These are phyloP conservation scores for Gliomastix tumulicola DNA, from an alignment of 2,329 filamentous ascomycete genomes.

Conservation along the genomic window DNA sequence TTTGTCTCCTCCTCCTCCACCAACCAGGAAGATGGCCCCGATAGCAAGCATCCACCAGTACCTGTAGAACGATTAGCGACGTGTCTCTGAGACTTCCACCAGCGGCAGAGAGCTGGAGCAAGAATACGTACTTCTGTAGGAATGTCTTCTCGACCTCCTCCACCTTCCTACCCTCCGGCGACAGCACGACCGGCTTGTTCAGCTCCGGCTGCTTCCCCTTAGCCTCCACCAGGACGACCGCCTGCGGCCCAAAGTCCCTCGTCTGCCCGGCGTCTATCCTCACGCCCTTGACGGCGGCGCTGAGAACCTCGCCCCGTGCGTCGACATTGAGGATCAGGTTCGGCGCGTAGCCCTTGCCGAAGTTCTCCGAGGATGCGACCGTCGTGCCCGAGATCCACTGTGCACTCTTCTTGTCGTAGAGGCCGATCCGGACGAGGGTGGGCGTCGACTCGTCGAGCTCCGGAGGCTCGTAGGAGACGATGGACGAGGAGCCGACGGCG, in stretches of 20 bases:
- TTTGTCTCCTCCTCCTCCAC: conserved; percentile 46
- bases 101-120: too few relatives aligned
- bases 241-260: conserved; percentile 57
- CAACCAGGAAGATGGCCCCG: conserved; percentile 43
- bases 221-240: conserved; percentile 37
- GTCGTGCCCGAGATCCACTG: conserved; percentile 49
- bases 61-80: conserved; percentile 22
- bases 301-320: conserved; percentile 33
- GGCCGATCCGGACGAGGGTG: conserved; percentile 50
- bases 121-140: conserved; percentile 57
- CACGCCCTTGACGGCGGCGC: conserved; percentile 47
- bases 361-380: conserved; percentile 48
- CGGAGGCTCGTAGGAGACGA: conserved; percentile 50
- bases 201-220: conserved; percentile 50
- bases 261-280: conserved; percentile 57
- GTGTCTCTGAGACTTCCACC: background rate
- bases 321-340: conserved; percentile 47
- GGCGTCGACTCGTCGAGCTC: conserved; percentile 36
- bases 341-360: conserved; percentile 54
- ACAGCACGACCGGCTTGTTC: conserved; percentile 58
- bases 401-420: conserved; percentile 40
- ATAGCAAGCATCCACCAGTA: conserved; percentile 62
- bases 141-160: conserved; percentile 56
- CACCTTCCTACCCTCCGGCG: conserved; percentile 51
- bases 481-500: conserved; percentile 32